phyloP scores from a whole-genome alignment of 208 protist genomes.

The Leishmania major region DNA sequence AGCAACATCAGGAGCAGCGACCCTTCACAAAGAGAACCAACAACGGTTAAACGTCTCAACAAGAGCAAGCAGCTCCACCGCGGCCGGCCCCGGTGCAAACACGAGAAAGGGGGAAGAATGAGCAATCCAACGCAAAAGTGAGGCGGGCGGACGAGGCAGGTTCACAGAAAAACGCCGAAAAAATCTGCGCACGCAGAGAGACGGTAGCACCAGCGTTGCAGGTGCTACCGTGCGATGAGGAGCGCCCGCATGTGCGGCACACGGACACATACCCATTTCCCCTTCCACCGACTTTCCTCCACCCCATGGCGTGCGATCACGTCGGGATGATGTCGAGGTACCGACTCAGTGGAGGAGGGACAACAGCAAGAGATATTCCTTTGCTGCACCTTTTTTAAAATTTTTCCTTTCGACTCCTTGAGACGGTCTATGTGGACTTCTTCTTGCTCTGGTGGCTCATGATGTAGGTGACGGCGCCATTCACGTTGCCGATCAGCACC shows the following conservation, averaged over 20 bases:
- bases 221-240: not conserved
- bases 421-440: slow-evolving; percentile 7
- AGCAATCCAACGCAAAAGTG: not conserved
- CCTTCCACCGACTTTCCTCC: not conserved
- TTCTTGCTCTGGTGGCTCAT: slow-evolving; percentile 11
- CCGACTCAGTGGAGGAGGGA: not conserved
- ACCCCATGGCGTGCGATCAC: not conserved
- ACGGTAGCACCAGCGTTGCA: not conserved
- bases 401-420: not conserved
- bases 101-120: not conserved
- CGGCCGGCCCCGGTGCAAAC: not conserved
- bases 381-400: not conserved
- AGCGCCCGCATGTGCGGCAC: not conserved
- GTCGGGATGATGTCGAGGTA: not conserved
- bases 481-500: slow-evolving; percentile 26
- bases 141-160: not conserved
- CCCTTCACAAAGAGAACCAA: not conserved
- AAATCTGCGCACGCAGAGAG: not conserved
- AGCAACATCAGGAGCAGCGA: not conserved
- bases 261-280: not conserved
- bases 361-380: not conserved
- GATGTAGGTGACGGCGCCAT: slow-evolving; percentile 30
- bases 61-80: not conserved
- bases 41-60: not conserved
- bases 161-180: not conserved